Conservation (phyloP, 352 stramenopile genomes). For the Globisporangium perplexum region DNA sequence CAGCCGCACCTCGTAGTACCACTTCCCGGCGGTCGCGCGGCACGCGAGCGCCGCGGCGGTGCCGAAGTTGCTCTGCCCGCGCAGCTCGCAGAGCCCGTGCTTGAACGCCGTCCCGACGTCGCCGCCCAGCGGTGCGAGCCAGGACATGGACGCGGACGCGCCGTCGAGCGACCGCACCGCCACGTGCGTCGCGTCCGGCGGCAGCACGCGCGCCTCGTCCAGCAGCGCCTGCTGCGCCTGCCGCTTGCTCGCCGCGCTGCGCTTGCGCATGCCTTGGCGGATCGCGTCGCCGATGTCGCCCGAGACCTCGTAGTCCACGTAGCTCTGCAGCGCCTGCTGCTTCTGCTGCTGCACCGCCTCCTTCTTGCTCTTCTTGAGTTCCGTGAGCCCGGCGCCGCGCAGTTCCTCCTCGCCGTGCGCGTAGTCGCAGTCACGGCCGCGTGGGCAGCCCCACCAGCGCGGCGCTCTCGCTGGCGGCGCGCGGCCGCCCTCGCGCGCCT, state of each 20-base stretch:
- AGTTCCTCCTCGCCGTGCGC: slow-evolving; percentile 79
- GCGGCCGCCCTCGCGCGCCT: slow-evolving; percentile 44
- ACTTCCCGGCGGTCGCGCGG: slow-evolving; percentile 50
- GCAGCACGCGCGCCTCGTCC: slow-evolving; percentile 23
- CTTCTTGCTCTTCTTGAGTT: slow-evolving; percentile 70
- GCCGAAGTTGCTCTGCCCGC: slow-evolving; percentile 70
- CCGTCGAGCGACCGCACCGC: slow-evolving; percentile 18
- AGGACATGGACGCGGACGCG: slow-evolving; percentile 22
- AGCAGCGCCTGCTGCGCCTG: slow-evolving; percentile 1
- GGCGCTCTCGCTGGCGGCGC: slow-evolving; percentile 40
- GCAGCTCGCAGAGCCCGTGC: slow-evolving; percentile 67
- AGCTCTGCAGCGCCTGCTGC: slow-evolving; percentile 57
- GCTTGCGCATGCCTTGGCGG: slow-evolving; percentile 48
- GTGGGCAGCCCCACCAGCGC: slow-evolving; percentile 78
- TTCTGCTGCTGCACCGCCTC: slow-evolving; percentile 45
- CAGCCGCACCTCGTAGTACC: slow-evolving; percentile 91
- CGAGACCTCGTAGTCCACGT: slow-evolving; percentile 69
- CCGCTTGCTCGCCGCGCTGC: slow-evolving; percentile 23
- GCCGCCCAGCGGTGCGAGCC: slow-evolving; percentile 39
- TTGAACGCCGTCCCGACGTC: slow-evolving; percentile 49
- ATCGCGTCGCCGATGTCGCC: slow-evolving; percentile 69
- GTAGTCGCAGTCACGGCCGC: slow-evolving; percentile 78
- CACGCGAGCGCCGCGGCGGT: slow-evolving; percentile 54
- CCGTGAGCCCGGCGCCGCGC: slow-evolving; percentile 49
- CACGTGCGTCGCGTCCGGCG: slow-evolving; percentile 26